phyloP scores from a whole-genome alignment of 2,329 filamentous ascomycete genomes.

The Aspergillus brunneoviolaceus region DNA sequence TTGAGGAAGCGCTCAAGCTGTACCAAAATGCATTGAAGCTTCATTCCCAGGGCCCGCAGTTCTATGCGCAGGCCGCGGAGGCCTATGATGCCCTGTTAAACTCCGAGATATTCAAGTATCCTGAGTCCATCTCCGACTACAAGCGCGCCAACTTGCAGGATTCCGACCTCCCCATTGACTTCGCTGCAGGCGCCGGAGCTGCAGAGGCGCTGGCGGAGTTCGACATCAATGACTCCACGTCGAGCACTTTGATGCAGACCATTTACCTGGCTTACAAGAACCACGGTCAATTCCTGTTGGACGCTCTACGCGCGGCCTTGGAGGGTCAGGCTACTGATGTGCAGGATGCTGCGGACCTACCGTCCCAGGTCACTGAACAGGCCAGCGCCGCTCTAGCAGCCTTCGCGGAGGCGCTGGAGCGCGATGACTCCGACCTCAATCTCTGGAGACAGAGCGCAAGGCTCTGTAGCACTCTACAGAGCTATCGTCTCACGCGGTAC shows the following conservation, averaged over 20 bases:
- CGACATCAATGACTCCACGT: conserved; percentile 68
- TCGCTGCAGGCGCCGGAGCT: conserved; percentile 19
- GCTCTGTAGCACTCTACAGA: conserved; percentile 57
- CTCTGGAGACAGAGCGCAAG: conserved; percentile 62
- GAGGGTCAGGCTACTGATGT: conserved; percentile 18
- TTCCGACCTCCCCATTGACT: conserved; percentile 40
- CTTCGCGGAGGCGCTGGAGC: conserved; percentile 63
- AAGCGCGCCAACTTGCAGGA: conserved; percentile 63
- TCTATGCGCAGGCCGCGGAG: conserved; percentile 71
- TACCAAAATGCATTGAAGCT: conserved; percentile 90
- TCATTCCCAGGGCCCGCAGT: conserved; percentile 79
- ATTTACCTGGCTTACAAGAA: conserved; percentile 95
- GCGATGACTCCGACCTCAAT: conserved; percentile 64
- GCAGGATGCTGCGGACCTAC: conserved; percentile 17
- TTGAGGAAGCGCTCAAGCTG: conserved; percentile 92
- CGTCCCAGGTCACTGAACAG: conserved; percentile 32
- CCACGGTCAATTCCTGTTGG: conserved; percentile 86
- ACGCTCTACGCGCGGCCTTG: conserved; percentile 61
- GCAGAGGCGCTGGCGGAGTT: conserved; percentile 48
- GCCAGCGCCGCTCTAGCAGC: conserved; percentile 49
- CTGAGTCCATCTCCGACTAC: conserved; percentile 82
- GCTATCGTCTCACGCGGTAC: conserved; percentile 59
- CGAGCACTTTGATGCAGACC: conserved; percentile 81
- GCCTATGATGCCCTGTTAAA: conserved; percentile 84
- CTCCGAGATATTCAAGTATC: conserved; percentile 91